These are phyloP conservation scores for Hypomontagnella monticulosa DNA, from an alignment of 495 filamentous ascomycete genomes.

Conservation along the genomic window DNA sequence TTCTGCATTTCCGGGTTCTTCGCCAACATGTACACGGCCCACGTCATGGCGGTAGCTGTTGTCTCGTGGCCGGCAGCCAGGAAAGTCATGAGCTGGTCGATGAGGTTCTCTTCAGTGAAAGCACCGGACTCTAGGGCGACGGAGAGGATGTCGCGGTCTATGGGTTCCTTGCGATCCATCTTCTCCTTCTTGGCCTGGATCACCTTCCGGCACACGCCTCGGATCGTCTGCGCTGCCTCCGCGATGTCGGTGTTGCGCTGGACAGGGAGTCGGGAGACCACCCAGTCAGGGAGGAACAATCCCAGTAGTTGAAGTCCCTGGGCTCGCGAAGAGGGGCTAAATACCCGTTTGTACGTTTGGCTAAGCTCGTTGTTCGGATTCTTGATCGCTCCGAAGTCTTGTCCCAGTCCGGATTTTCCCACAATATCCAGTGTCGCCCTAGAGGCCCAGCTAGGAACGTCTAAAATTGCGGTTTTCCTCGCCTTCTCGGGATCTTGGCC, in stretches of 20 bases:
- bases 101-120: conserved; percentile 81
- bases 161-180: conserved; percentile 60
- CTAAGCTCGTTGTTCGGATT: conserved; percentile 71
- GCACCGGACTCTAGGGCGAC: conserved; percentile 79
- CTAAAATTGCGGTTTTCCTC: conserved; percentile 63
- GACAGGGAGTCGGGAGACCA: conserved; percentile 67
- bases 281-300: conserved; percentile 59
- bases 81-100: conserved; percentile 96
- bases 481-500: conserved; percentile 52
- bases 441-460: conserved; percentile 73
- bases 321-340: conserved; percentile 55
- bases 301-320: conserved; percentile 57
- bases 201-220: conserved; percentile 68
- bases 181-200: conserved; percentile 74
- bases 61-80: conserved; percentile 90
- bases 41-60: conserved; percentile 65
- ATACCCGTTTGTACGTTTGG: conserved; percentile 70
- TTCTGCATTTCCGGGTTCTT: conserved; percentile 59
- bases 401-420: conserved; percentile 80
- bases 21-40: conserved; percentile 63
- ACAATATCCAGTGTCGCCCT: conserved; percentile 89
- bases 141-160: conserved; percentile 80
- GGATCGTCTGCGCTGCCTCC: conserved; percentile 65
- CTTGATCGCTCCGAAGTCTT: conserved; percentile 77
- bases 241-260: conserved; percentile 71